A percentile compares a stretch with the other conserved stretches of the same genome.
Evolutionary conservation across 371 early-diverging fungal species (phyloP).

Genomic region (Mucor saturninus): DNA sequence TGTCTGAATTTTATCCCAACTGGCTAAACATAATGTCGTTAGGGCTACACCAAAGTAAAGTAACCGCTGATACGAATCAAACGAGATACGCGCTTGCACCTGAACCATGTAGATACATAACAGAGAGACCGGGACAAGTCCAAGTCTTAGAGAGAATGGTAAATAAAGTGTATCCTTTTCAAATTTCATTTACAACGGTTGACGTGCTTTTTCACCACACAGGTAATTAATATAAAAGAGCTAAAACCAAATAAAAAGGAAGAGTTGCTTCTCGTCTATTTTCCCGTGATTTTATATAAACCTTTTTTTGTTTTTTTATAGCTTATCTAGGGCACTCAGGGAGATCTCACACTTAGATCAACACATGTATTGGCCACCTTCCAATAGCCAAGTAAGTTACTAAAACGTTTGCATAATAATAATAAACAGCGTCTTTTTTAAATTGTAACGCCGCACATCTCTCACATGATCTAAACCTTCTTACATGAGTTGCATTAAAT

Average conservation of each 20-base stretch:
- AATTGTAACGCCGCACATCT: neutral
- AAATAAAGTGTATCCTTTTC: conserved; percentile 21
- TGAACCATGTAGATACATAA: conserved; percentile 14
- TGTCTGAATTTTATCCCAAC: conserved; percentile 48
- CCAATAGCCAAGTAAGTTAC: conserved; percentile 10
- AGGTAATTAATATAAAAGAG: too few relatives aligned
- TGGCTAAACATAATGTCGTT: conserved; percentile 11
- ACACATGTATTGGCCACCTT: neutral
- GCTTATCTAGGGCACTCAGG: too few relatives aligned
- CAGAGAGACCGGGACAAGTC: conserved; percentile 19
- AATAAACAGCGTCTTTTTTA: neutral
- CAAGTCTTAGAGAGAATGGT: conserved; percentile 13
- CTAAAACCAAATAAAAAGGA: neutral
- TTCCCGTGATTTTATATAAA: too few relatives aligned
- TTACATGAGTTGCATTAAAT: conserved; percentile 5
- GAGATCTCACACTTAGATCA: too few relatives aligned
- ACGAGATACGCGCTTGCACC: conserved; percentile 3
- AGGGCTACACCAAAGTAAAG: conserved; percentile 16
- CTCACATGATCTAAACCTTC: conserved; percentile 1
- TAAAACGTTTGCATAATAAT: conserved; percentile 8
- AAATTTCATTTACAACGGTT: conserved; percentile 9
- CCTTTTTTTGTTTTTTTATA: too few relatives aligned
- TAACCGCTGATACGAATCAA: conserved; percentile 16
- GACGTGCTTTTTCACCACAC: neutral
- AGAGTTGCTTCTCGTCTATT: neutral